These are phyloP conservation scores for Huiozyma sinensis DNA, from an alignment of 805 yeast genomes.

Conservation along the genomic window DNA sequence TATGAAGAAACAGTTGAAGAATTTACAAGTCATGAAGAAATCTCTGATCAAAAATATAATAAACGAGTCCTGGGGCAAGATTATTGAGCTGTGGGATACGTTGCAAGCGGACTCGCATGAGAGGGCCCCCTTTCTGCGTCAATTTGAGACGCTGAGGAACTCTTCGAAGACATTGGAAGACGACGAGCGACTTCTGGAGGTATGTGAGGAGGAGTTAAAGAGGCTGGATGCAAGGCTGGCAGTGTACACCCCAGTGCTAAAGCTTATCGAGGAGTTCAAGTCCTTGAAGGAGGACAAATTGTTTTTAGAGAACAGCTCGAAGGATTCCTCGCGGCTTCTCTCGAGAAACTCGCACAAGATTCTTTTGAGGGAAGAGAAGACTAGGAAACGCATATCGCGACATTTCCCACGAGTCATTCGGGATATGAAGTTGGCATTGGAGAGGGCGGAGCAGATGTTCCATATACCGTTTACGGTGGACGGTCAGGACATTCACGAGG, in stretches of 20 bases:
- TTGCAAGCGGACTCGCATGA: constrained; percentile 49
- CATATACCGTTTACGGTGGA: constrained; percentile 28
- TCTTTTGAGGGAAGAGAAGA: constrained; percentile 67
- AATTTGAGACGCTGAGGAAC: constrained; percentile 8
- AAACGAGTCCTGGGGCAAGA: constrained; percentile 45
- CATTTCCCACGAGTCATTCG: constrained; percentile 55
- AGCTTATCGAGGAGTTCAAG: constrained; percentile 44
- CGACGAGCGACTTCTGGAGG: constrained; percentile 50
- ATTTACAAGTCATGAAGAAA: constrained; percentile 50
- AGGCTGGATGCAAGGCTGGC: constrained; percentile 40
- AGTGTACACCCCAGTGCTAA: constrained; percentile 44
- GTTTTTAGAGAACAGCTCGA: constrained; percentile 56
- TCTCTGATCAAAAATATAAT: constrained; percentile 61
- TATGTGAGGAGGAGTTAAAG: constrained; percentile 54
- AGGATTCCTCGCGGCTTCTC: constrained; percentile 69
- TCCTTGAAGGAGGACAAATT: constrained; percentile 48
- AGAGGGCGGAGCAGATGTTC: constrained; percentile 36
- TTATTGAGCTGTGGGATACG: constrained; percentile 50
- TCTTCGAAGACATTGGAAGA: constrained; percentile 24
- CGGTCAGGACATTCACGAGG: constrained; percentile 20
- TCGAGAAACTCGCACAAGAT: constrained; percentile 71
- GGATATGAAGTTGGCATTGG: constrained; percentile 38
- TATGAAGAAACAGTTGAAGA: constrained; percentile 44
- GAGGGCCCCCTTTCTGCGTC: constrained; percentile 36
- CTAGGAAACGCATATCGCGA: constrained; percentile 56